phyloP scores from a whole-genome alignment of 768 basidiomycete genomes.

The Chlorophyllum brunneum region DNA sequence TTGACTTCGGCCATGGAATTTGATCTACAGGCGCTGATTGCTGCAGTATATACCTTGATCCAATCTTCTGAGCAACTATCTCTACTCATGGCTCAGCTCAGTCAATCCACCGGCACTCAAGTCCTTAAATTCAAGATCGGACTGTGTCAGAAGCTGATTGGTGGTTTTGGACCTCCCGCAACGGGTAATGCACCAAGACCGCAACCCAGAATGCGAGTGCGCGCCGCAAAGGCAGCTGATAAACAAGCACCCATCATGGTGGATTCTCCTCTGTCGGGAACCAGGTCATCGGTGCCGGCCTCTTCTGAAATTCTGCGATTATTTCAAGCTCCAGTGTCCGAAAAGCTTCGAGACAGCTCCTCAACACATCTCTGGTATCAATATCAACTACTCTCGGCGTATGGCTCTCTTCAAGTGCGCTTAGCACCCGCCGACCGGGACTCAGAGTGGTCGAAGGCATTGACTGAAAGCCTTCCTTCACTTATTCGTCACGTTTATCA shows the following conservation, averaged over 20 bases:
- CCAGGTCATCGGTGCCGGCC: not conserved
- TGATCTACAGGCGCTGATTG: slow-evolving; percentile 32
- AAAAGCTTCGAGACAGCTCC: not conserved
- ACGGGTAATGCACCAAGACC: slow-evolving; percentile 3
- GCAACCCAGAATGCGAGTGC: slow-evolving; percentile 9
- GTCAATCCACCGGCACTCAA: slow-evolving; percentile 14
- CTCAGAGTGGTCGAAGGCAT: slow-evolving; percentile 27
- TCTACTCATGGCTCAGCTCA: slow-evolving; percentile 8
- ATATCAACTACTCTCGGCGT: slow-evolving; percentile 36
- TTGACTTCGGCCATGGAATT: slow-evolving; percentile 33
- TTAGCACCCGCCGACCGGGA: slow-evolving; percentile 25
- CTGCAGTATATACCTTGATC: slow-evolving; percentile 32
- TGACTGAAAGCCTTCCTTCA: slow-evolving; percentile 22
- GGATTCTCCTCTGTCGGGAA: not conserved
- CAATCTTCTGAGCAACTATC: not conserved
- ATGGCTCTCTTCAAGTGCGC: slow-evolving; percentile 29
- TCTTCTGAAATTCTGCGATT: slow-evolving; percentile 3
- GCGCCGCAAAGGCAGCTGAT: not conserved
- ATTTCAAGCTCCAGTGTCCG: not conserved
- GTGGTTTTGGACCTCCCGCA: slow-evolving; percentile 2
- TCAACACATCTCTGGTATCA: slow-evolving; percentile 24
- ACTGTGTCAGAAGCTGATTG: slow-evolving; percentile 34
- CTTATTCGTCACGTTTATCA: slow-evolving; percentile 20
- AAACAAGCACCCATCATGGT: not conserved
- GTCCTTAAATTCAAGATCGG: slow-evolving; percentile 37